A percentile compares a stretch with the other conserved stretches of the same genome.
Conservation (phyloP, 2,329 filamentous ascomycete genomes). For the Teratosphaeria destructans region DNA sequence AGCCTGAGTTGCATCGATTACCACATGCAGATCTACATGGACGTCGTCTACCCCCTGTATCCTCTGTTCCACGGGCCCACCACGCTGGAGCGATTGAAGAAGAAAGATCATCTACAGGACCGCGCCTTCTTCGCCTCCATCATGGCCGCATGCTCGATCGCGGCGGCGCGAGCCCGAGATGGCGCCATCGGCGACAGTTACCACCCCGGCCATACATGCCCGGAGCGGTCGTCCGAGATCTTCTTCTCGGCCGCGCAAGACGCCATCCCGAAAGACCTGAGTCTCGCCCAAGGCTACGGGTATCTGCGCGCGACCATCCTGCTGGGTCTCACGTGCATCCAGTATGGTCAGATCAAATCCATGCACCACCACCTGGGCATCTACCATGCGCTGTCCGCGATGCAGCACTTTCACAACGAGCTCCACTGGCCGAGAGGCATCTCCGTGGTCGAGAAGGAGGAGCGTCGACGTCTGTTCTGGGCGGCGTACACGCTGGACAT, state of each 20-base stretch:
- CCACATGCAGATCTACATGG: conserved; percentile 40
- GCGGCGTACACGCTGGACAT: conserved; percentile 49
- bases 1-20: conserved; percentile 29
- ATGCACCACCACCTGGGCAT: conserved; percentile 44
- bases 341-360: conserved; percentile 39
- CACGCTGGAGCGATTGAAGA: conserved; percentile 30
- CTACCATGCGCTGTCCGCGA: conserved; percentile 40
- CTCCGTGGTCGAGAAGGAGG: conserved; percentile 37
- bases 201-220: conserved; percentile 11
- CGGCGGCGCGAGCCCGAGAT: conserved; percentile 40
- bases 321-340: conserved; percentile 41
- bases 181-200: conserved; percentile 33
- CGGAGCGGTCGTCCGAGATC: conserved; percentile 29
- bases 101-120: conserved; percentile 34
- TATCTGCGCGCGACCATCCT: conserved; percentile 39
- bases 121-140: conserved; percentile 38
- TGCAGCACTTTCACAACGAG: conserved; percentile 45
- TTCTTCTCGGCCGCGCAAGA: conserved; percentile 37
- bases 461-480: conserved; percentile 44
- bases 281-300: conserved; percentile 26
- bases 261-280: conserved; percentile 29
- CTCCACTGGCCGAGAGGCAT: conserved; percentile 40
- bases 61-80: conserved; percentile 43
- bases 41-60: conserved; percentile 45
- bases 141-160: conserved; percentile 44